These are phyloP conservation scores for Wickerhamiella lipophila DNA, from an alignment of 805 yeast species.

Conservation along the genomic window DNA sequence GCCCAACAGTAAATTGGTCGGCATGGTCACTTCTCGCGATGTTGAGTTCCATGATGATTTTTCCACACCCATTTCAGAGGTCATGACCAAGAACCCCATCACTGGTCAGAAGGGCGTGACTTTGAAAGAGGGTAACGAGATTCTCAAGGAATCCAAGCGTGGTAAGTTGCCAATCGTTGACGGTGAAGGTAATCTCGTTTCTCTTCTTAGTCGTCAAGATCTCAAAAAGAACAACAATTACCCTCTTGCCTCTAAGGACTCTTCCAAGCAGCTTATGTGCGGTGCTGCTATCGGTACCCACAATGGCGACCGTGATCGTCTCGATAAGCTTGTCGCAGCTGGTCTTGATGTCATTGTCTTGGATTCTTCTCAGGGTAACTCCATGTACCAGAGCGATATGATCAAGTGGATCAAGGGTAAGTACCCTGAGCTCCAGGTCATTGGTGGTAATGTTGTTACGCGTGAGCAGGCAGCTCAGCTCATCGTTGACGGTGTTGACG, in stretches of 20 bases:
- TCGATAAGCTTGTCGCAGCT: constrained; percentile 74
- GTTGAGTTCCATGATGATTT: constrained; percentile 83
- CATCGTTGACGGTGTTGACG: constrained; percentile 94
- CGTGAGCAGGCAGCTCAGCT: constrained; percentile 97
- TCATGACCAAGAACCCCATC: constrained; percentile 83
- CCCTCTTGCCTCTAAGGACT: constrained; percentile 90
- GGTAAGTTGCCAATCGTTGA: constrained; percentile 96
- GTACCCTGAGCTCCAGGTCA: constrained; percentile 68
- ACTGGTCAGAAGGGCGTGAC: constrained; percentile 75
- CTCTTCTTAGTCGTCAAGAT: constrained; percentile 89
- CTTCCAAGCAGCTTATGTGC: constrained; percentile 90
- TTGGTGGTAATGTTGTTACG: constrained; percentile 97
- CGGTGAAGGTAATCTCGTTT: constrained; percentile 56
- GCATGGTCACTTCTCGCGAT: constrained; percentile 95
- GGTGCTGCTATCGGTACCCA: constrained; percentile 99
- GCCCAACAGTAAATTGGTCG: constrained; percentile 78
- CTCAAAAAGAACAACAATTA: constrained; percentile 87
- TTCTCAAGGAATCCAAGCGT: constrained; percentile 84
- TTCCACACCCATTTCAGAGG: constrained; percentile 46
- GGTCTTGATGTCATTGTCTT: constrained; percentile 93
- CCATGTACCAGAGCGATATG: constrained; percentile 88
- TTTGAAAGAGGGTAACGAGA: constrained; percentile 75
- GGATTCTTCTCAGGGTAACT: constrained; percentile 97
- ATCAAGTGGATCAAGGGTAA: constrained; percentile 77
- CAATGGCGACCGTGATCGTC: constrained; percentile 75